Percentiles rank a stretch among this genome's conserved stretches.
Evolutionary conservation across 345 rosid species (phyloP).

Genomic region (Boechera divaricarpa): DNA sequence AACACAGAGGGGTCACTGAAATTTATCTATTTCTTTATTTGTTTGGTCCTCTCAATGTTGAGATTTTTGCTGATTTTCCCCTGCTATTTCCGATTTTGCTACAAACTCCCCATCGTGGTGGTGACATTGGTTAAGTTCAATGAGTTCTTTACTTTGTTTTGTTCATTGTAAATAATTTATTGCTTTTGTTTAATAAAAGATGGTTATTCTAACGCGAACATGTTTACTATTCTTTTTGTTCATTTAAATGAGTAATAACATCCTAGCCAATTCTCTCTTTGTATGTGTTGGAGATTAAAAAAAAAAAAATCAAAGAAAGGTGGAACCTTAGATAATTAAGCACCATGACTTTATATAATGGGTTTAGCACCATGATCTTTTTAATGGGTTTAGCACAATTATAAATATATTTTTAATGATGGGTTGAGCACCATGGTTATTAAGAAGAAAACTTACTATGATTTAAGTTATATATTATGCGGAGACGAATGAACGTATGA

Average conservation of each 20-base stretch:
- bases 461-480: not conserved
- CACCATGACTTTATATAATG: not conserved
- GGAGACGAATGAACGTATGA: not conserved
- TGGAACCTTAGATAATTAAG: not conserved
- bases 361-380: not conserved
- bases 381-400: not conserved
- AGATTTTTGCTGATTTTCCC: constrained; percentile 33
- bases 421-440: not conserved
- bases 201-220: not conserved
- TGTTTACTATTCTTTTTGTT: not conserved
- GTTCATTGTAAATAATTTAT: constrained; percentile 24
- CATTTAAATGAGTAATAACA: too few species aligned
- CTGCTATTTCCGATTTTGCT: not conserved
- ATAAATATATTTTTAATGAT: not conserved
- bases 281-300: not conserved
- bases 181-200: not conserved
- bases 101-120: constrained; percentile 14
- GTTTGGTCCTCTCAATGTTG: constrained; percentile 26
- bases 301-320: not conserved
- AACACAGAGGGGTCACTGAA: not conserved
- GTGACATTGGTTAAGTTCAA: constrained; percentile 22
- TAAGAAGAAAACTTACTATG: not conserved
- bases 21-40: constrained; percentile 12
- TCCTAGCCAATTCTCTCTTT: not conserved
- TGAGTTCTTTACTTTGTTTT: not conserved